Percentiles rank a stretch among this genome's conserved stretches.
Evolutionary conservation across 139 green algal species (phyloP).

Genomic region (Zygnema circumcarinatum): DNA sequence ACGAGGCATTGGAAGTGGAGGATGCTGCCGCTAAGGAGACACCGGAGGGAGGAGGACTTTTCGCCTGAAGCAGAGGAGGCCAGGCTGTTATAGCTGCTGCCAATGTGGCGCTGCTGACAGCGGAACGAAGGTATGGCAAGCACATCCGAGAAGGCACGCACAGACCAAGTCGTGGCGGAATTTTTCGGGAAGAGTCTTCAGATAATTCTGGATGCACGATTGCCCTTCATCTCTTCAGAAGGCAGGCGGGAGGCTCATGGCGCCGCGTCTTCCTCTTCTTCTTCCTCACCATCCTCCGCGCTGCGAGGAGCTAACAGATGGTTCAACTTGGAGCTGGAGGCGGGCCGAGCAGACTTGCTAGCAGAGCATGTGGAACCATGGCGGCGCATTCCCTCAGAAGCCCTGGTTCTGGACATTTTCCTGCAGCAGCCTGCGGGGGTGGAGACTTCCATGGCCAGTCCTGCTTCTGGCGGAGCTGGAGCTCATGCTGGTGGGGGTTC

Average conservation of each 20-base stretch:
- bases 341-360: not conserved
- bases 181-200: conserved; percentile 48
- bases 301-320: conserved; percentile 23
- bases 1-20: too few species aligned
- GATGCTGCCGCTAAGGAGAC: too few species aligned
- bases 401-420: conserved; percentile 45
- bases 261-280: not conserved
- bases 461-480: not conserved
- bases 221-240: not conserved
- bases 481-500: conserved; percentile 14
- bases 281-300: not conserved
- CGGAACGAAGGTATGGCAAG: not conserved
- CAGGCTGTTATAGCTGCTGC: not conserved
- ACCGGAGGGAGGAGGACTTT: too few species aligned
- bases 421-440: conserved; percentile 2
- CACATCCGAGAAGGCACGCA: conserved; percentile 7
- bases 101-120: not conserved
- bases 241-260: not conserved
- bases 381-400: conserved; percentile 16
- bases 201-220: conserved; percentile 43
- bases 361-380: conserved; percentile 26
- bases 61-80: too few species aligned
- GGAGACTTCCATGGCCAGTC: not conserved
- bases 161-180: conserved; percentile 54
- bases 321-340: conserved; percentile 56